phyloP scores from a whole-genome alignment of 768 basidiomycete species.

The Lepiota venenata region DNA sequence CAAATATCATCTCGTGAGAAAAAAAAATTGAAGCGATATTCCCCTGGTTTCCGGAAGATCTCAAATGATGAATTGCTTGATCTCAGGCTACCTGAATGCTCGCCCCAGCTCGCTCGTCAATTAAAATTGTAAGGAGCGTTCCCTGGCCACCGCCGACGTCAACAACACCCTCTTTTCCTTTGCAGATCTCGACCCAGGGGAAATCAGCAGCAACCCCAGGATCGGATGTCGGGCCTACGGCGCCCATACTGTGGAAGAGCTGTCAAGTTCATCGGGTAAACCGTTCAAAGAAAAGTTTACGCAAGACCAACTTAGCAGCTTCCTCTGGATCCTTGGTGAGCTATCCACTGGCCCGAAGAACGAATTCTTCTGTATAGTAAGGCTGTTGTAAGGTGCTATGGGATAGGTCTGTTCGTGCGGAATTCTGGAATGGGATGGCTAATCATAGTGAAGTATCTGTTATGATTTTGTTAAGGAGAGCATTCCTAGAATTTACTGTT shows the following conservation, averaged over 20 bases:
- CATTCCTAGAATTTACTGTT: slow-evolving; percentile 24
- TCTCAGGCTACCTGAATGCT: slow-evolving; percentile 28
- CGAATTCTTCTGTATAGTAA: slow-evolving; percentile 30
- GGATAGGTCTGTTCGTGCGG: slow-evolving; percentile 30
- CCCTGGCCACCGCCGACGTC: slow-evolving; percentile 37
- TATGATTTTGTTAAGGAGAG: slow-evolving; percentile 32
- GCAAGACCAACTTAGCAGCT: slow-evolving; percentile 31
- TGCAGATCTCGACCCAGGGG: slow-evolving; percentile 30
- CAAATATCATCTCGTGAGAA: slow-evolving; percentile 29
- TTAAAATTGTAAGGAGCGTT: not conserved
- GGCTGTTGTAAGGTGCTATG: slow-evolving; percentile 37
- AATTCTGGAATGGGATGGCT: slow-evolving; percentile 31
- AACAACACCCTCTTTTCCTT: slow-evolving; percentile 34
- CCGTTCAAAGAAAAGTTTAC: slow-evolving; percentile 17
- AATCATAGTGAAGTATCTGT: slow-evolving; percentile 29
- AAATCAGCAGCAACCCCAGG: slow-evolving; percentile 36
- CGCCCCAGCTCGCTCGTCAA: not conserved
- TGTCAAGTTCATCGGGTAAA: not conserved
- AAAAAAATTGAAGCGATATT: slow-evolving; percentile 29
- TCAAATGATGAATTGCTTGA: slow-evolving; percentile 35
- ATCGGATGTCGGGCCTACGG: slow-evolving; percentile 35
- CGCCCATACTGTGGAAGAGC: slow-evolving; percentile 26
- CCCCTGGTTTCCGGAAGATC: slow-evolving; percentile 33
- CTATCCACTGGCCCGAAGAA: slow-evolving; percentile 34
- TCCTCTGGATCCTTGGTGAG: slow-evolving; percentile 34